Base-by-base conservation (phyloP, 805 yeast species). In the Candida peoriensis region DNA sequence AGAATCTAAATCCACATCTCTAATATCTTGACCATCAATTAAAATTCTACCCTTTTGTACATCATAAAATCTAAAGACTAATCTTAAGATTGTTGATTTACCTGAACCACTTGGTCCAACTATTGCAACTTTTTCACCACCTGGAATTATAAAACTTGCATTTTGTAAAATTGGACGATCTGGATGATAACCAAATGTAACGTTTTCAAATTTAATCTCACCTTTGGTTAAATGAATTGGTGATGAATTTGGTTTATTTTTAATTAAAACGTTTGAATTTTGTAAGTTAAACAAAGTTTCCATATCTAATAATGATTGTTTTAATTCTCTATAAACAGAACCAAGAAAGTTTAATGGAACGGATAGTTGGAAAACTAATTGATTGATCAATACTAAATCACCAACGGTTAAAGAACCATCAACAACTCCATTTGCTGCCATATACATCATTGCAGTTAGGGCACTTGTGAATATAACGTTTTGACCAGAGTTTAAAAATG, bases 61-160 rank as follows among this genome's bases (percentile, higher is more conserved):
- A 54, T 90, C 98, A 58, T 87, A 89, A 56, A 93, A 90, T 48
- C 98, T 64, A 65, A 90, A 90, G 0, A 87, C 80, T 23, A 90
- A 64, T 50, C 88, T 71, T 47, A 90, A 61, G 25, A 93, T 74
- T 0, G 98, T 90, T 0, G 96, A 86, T 61, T 90, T 90, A 27
- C 98, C 98, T 47, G 90, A 79, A 4, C 98, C 98, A 7, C 94
- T 81, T 0, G 97, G 95, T 0, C 98, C 98, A 9, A 90, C 98
- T 51, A 90, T 76, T 9, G 97, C 97, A 12, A 89, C 90, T 46
- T 85, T 85, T 44, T 78, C 60, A 6, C 97, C 98, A 3, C 94
- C 87, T 4, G 96, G 96, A 28, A 90, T 84, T 2, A 78, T 74
- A 54, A 90, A 93, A 2, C 81, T 64, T 9, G 90, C 89, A 56